Evolutionary conservation across 345 rosid species (phyloP).

Genomic region (Arabidopsis thaliana): TAIR10.1 NC_003074.8:20811501-20812000

Average conservation of each 20-base stretch:
- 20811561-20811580: conserved; percentile 69
- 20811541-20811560: conserved; percentile 84
- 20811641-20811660: conserved; percentile 1
- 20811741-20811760: conserved; percentile 90
- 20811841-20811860: conserved; percentile 46
- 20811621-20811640: not conserved
- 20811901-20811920: conserved; percentile 96
- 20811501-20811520: conserved; percentile 88
- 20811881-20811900: conserved; percentile 54
- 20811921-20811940: conserved; percentile 86
- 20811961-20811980: conserved; percentile 84
- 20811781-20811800: conserved; percentile 89
- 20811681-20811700: conserved; percentile 76
- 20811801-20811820: conserved; percentile 17
- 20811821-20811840: not conserved
- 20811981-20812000: conserved; percentile 89
- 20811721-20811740: conserved; percentile 99
- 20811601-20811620: conserved; percentile 4
- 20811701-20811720: conserved; percentile 61
- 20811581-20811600: conserved; percentile 61
- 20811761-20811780: conserved; percentile 92
- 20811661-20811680: not conserved
- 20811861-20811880: conserved; percentile 7
- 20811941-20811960: conserved; percentile 69
- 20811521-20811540: conserved; percentile 62